Conservation (phyloP, 225 moss, liverwort and hornwort species). For the Anthoceros angustus region DNA sequence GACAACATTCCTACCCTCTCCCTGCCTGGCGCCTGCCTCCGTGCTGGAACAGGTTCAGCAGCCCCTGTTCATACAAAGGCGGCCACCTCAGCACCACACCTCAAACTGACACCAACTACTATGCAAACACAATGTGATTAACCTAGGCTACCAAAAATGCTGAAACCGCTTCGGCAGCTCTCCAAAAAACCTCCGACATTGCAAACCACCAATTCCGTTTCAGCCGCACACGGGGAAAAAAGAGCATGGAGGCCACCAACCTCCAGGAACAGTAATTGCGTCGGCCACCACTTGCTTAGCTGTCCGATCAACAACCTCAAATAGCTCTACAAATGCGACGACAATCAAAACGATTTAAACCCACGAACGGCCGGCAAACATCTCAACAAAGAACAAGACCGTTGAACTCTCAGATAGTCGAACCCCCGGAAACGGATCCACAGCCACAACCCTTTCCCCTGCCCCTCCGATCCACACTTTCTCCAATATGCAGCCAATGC, state of each 20-base stretch:
- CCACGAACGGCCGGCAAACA: not conserved
- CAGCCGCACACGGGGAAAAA: too few relatives aligned
- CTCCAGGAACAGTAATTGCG: conserved; percentile 2
- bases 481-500: not conserved
- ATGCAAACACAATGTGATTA: too few relatives aligned
- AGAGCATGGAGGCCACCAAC: not conserved
- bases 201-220: too few relatives aligned
- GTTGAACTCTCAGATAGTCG: not conserved
- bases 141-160: too few relatives aligned
- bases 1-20: too few relatives aligned
- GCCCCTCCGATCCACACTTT: not conserved
- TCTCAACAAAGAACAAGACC: not conserved
- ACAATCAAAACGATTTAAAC: not conserved
- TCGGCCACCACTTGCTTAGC: conserved; percentile 8
- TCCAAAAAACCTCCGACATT: too few relatives aligned
- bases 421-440: conserved; percentile 24
- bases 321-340: conserved; percentile 7
- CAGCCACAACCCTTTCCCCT: not conserved
- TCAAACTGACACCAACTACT: not conserved
- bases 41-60: not conserved
- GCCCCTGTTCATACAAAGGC: not conserved
- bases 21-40: not conserved
- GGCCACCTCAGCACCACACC: too few relatives aligned
- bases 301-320: conserved; percentile 11
- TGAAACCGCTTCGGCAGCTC: too few relatives aligned